Evolutionary conservation across 768 basidiomycete species (phyloP), one percentile per base, ranked within the genome.

Genomic region (Naganishia friedmannii): DNA sequence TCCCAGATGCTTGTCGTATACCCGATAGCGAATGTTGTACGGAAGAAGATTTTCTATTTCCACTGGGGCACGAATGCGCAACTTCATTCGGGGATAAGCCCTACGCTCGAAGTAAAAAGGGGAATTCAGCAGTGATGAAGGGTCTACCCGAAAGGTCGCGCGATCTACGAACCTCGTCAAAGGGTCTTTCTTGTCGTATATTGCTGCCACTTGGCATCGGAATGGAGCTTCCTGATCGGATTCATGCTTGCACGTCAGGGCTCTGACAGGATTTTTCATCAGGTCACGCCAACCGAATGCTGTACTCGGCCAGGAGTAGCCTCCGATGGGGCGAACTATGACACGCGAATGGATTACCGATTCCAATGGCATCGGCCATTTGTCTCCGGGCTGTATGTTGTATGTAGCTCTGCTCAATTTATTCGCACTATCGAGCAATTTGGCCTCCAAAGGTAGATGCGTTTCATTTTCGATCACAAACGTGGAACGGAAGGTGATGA

Each of bases 21-120:
- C 90, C n/a, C 93, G 87, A 82, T 96, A 99, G 75, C 93, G 89
- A 63, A 98, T 81, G 75, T 97, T 93, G 82, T 89, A 96, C 0
- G 96, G 96, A 28, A 98, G 83, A 23, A 98, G 83, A 78, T 99
- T 99, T 82, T 99, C 95, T 12, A 99, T 83, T 77, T 99, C 95
- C 31, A 99, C 85, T 0, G 96, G 96, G 17, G 96, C 93, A 42
- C 92, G 88, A 54, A 99, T 87, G 70, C 87, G 89, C 60, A 99
- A 84, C 55, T 87, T 88, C 69, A 97, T 87, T 79, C 88, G 89
- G 1, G 96, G 95, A 73, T 90, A 89, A 81, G 87, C 88, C 70
- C 93, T 96, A 77, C 21, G 5, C 0, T 68, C 15, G 10, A 21
- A 4, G 28, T 2, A 65, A 53, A 72, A 66, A 39, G 45, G 29